These are phyloP conservation scores for Isabelozyma gotoi DNA, from an alignment of 805 yeast species.

Conservation along the genomic window DNA sequence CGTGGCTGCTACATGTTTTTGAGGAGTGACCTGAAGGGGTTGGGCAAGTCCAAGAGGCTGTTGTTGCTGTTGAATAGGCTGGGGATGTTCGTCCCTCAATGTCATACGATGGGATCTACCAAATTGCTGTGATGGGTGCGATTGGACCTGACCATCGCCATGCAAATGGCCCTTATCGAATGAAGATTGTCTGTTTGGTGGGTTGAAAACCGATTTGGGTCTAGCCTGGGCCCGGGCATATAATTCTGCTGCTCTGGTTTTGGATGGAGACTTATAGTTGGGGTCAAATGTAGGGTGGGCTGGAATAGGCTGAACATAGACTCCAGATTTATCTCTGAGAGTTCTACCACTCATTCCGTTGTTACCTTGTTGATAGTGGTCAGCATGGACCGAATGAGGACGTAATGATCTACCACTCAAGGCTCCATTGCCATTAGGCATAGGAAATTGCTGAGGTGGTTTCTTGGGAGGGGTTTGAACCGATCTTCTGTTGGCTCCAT, in stretches of 20 bases:
- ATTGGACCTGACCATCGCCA: conserved; percentile 8
- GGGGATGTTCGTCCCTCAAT: conserved; percentile 3
- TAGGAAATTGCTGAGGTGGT: conserved; percentile 5
- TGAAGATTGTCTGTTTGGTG: conserved; percentile 50
- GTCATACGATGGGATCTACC: conserved; percentile 4
- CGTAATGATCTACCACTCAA: conserved; percentile 25
- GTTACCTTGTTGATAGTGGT: background rate
- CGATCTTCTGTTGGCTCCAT: conserved; percentile 1
- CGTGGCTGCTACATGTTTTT: background rate
- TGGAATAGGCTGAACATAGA: conserved; percentile 31
- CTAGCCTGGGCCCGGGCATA: conserved; percentile 52
- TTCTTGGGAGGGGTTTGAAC: conserved; percentile 8
- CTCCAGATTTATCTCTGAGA: conserved; percentile 24
- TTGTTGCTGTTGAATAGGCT: background rate
- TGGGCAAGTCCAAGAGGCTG: too few relatives aligned
- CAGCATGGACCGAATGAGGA: conserved; percentile 27
- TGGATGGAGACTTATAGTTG: conserved; percentile 38
- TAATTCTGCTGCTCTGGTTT: conserved; percentile 49
- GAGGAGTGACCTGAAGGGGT: background rate
- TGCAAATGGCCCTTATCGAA: conserved; percentile 44
- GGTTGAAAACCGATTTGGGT: conserved; percentile 39
- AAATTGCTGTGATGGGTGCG: conserved; percentile 1
- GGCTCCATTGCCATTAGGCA: conserved; percentile 2
- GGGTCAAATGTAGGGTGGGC: conserved; percentile 42
- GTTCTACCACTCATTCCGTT: conserved; percentile 30